Base-by-base conservation (phyloP, 129 eudicot species). In the Lactuca saligna region DNA sequence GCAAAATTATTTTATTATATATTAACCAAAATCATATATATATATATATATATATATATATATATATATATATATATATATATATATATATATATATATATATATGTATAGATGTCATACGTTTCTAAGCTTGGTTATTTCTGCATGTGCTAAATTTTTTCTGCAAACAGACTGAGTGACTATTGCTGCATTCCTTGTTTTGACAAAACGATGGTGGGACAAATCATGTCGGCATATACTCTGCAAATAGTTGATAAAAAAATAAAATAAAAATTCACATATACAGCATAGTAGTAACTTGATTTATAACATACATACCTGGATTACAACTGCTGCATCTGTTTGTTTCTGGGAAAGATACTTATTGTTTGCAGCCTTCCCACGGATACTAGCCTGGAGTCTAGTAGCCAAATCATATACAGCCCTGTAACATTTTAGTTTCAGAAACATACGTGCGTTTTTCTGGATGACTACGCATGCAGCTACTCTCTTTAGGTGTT, bases 151-250 rank as follows among this genome's bases (percentile, higher is more conserved):
- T 34, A 75, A 38, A 55, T 41, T 73, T 56, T 68, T 76, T 76
- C 97, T 86, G 80, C 88, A 91, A 49, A 86, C 90, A 80, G 86
- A 81, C 68, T 91, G 97, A 50, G 71, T 72, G 42, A 61, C 34
- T 20, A 91, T 73, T 75, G 93, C 77, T 15, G 88, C 88, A 66
- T 61, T 63, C 72, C 75, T 76, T 67, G 63, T 61, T 73, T 78
- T 65, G 75, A 61, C 33, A 66, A 74, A 91, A 71, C 57, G 33
- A 56, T 3, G 29, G 39, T 34, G 77, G 9, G 77, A 81, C 80
- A 78, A 73, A 82, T 73, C 64, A 53, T 81, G 61, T 35, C 82
- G 75, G 71, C 87, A 80, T 53, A 79, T 82, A 64, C 78, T 73
- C 95, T 86, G 88, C 5, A 49, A 69, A 63, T 54, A 38, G 58